Percentiles rank a stretch among this genome's conserved stretches.
These are phyloP conservation scores for Xylaria telfairii DNA, from an alignment of 495 filamentous ascomycete genomes.

Conservation along the genomic window DNA sequence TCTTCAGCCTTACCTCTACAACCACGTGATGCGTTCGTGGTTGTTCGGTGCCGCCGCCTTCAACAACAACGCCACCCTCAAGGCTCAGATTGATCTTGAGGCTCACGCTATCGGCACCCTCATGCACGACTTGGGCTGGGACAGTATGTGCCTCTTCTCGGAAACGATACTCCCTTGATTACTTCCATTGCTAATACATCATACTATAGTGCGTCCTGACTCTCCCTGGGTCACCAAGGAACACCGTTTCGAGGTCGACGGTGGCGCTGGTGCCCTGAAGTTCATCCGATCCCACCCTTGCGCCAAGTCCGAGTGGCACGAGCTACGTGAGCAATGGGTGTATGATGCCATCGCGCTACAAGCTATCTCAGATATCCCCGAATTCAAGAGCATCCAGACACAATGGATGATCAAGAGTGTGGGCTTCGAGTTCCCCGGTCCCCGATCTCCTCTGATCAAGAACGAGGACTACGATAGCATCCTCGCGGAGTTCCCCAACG, in stretches of 20 bases:
- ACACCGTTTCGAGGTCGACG: slow-evolving; percentile 63
- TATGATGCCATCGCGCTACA: slow-evolving; percentile 64
- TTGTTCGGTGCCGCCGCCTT: slow-evolving; percentile 37
- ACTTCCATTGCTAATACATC: slow-evolving; percentile 44
- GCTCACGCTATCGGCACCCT: slow-evolving; percentile 51
- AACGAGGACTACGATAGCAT: slow-evolving; percentile 43
- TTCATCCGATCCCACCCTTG: slow-evolving; percentile 44
- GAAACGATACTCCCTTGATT: slow-evolving; percentile 22
- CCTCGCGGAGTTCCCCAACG: slow-evolving; percentile 46
- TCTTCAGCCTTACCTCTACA: slow-evolving; percentile 33
- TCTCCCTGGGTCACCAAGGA: slow-evolving; percentile 41
- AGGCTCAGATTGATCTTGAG: slow-evolving; percentile 46
- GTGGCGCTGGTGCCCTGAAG: slow-evolving; percentile 54
- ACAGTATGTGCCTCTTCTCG: slow-evolving; percentile 21
- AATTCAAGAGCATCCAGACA: slow-evolving; percentile 54
- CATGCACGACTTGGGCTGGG: slow-evolving; percentile 62
- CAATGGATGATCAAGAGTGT: slow-evolving; percentile 48
- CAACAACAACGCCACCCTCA: slow-evolving; percentile 39
- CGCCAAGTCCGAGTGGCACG: slow-evolving; percentile 40
- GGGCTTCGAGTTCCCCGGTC: slow-evolving; percentile 53
- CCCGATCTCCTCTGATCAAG: slow-evolving; percentile 29
- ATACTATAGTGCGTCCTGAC: slow-evolving; percentile 23
- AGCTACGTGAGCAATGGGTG: slow-evolving; percentile 50
- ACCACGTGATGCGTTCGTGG: slow-evolving; percentile 41
- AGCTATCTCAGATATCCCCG: slow-evolving; percentile 43